These are phyloP conservation scores for Fusarium agapanthi DNA, from an alignment of 2,329 filamentous ascomycete species.

Conservation along the genomic window DNA sequence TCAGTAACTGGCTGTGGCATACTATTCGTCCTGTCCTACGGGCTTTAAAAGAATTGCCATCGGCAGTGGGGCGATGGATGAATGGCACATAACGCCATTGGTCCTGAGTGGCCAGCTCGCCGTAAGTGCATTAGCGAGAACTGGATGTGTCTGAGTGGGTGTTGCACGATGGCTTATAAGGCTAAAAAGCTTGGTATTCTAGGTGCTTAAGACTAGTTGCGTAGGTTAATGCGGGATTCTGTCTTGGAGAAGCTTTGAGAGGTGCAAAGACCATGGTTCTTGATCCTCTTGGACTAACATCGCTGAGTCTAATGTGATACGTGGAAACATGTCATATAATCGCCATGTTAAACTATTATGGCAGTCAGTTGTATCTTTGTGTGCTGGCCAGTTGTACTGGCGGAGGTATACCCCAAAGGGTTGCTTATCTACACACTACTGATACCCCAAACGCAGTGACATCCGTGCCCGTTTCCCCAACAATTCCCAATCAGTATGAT, in stretches of 20 bases:
- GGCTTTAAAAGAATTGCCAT: background rate
- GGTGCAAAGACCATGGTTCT: background rate
- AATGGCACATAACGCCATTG: background rate
- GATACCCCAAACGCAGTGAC: background rate
- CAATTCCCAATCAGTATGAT: background rate
- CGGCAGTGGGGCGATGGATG: background rate
- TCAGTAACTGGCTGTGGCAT: background rate
- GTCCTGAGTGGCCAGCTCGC: background rate
- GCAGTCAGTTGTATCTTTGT: too few species aligned
- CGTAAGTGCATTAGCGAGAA: background rate
- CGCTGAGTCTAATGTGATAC: background rate
- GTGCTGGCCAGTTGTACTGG: accelerated
- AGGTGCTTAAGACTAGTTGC: background rate
- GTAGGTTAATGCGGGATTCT: background rate
- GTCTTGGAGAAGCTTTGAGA: background rate
- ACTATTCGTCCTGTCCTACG: background rate
- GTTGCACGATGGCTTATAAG: background rate
- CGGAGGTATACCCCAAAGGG: accelerated
- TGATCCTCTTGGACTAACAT: background rate
- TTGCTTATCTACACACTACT: background rate
- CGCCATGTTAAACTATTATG: accelerated
- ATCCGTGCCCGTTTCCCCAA: background rate
- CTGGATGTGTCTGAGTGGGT: accelerated
- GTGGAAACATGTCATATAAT: too few species aligned
- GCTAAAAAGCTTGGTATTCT: background rate